Percentiles rank a stretch among this genome's conserved stretches.
Evolutionary conservation across 352 stramenopile species (phyloP).

Genomic region (Elongisporangium prolatum): DNA sequence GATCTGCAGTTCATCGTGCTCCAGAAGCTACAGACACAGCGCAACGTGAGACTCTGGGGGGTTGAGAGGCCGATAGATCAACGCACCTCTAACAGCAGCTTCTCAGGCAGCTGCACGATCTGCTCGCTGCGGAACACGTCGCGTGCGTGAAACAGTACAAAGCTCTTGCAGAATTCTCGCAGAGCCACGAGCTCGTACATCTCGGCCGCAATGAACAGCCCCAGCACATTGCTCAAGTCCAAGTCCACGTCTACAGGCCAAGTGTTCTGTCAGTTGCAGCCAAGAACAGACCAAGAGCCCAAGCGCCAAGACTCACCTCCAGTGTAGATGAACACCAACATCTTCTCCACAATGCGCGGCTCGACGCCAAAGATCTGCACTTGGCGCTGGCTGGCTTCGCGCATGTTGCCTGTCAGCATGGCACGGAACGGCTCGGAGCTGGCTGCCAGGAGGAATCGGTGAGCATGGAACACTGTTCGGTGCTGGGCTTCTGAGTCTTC

Average conservation of each 20-base stretch:
- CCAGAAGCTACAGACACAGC: slow-evolving; percentile 37
- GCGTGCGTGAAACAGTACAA: slow-evolving; percentile 76
- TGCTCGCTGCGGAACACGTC: slow-evolving; percentile 76
- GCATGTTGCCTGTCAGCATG: slow-evolving; percentile 81
- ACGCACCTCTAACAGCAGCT: slow-evolving; percentile 67
- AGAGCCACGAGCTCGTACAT: slow-evolving; percentile 81
- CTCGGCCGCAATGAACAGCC: slow-evolving; percentile 68
- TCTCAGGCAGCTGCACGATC: slow-evolving; percentile 76
- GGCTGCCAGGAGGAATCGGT: slow-evolving; percentile 80
- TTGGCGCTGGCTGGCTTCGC: slow-evolving; percentile 61
- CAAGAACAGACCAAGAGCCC: not conserved
- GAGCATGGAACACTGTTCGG: slow-evolving; percentile 49
- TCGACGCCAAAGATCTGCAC: slow-evolving; percentile 71
- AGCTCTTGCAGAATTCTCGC: slow-evolving; percentile 79
- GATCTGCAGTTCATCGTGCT: slow-evolving; percentile 82
- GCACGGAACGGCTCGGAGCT: slow-evolving; percentile 79
- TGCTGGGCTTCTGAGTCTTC: slow-evolving; percentile 1
- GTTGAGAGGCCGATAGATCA: not conserved
- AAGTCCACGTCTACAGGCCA: slow-evolving; percentile 51
- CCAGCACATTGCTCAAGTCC: slow-evolving; percentile 65
- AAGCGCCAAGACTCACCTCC: slow-evolving; percentile 24
- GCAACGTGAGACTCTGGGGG: not conserved
- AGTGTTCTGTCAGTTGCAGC: not conserved
- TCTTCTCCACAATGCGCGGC: slow-evolving; percentile 63
- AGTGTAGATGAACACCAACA: slow-evolving; percentile 85